Evolutionary conservation across 495 filamentous ascomycete species (phyloP), one percentile per base, ranked within the genome.

Genomic region (Aspergillus olivimuriae): DNA sequence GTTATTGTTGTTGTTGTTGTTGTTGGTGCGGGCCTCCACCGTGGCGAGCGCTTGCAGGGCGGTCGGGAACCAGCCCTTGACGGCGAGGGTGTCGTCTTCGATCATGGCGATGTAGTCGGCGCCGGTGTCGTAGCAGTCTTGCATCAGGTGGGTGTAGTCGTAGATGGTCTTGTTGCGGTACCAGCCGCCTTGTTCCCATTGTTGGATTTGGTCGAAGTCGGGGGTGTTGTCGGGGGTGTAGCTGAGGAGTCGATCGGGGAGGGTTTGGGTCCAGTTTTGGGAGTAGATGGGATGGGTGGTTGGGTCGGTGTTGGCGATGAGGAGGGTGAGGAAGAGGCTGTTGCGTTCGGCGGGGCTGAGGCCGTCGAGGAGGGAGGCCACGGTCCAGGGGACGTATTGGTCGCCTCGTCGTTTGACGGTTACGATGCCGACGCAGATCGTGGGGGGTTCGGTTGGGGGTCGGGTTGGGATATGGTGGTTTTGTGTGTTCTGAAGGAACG

Each of bases 241-340:
- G 0, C 40, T 47, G 4, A 33, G 31, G 16, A 52, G 2, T 18
- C 50, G 50, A 18, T 52, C 48, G n/a, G 48, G 48, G 0, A 51
- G 43, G 9, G 43, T 51, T 17, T 51, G 34, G 9, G 46, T 43
- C 48, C 48, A 51, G n/a, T 46, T 43, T 24, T 51, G 43, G 4
- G 43, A 46, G 16, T 24, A 51, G 17, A 51, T 43, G 4, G 48
- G 48, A 39, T 51, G 48, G 8, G 22, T 20, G 3, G 22, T 15
- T 11, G 72, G 70, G 35, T 75, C 51, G 2, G 58, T 60, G 36
- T 78, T 65, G 21, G 71, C 71, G 26, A 79, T 65, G 30, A 77
- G 65, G 4, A 74, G 57, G 12, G 69, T 55, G 2, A 48, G 32
- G 16, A 40, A 39, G 0, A 52, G 35, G 5, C 22, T 41, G 3